phyloP scores from a whole-genome alignment of 192 early-diverging fungal species.

The Phycomyces blakesleeanus region DNA sequence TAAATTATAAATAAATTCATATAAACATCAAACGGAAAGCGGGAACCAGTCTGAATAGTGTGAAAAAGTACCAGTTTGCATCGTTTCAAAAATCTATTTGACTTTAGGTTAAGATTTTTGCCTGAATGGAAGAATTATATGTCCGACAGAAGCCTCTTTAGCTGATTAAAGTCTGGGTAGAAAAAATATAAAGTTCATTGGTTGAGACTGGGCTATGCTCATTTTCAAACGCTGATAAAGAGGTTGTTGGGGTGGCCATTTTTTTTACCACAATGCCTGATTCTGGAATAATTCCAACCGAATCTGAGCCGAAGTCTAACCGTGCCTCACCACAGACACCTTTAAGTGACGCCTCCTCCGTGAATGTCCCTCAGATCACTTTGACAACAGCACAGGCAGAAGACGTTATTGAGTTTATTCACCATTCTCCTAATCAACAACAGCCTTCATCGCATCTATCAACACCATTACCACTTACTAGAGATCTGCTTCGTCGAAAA shows the following conservation, averaged over 20 bases:
- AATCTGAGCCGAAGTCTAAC: neutral
- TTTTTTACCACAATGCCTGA: neutral
- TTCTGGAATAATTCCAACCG: neutral
- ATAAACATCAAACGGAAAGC: no score
- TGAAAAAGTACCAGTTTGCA: no score
- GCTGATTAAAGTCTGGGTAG: no score
- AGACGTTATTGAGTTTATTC: neutral
- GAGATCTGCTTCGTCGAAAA: constrained; percentile 24
- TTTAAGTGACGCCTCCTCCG: neutral
- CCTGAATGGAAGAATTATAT: no score
- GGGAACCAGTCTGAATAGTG: no score
- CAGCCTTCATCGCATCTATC: neutral
- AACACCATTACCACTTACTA: constrained; percentile 29
- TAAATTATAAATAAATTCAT: no score
- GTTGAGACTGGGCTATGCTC: neutral
- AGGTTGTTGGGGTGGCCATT: neutral
- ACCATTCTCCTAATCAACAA: neutral
- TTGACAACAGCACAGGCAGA: neutral
- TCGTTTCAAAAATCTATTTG: no score
- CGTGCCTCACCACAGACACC: neutral
- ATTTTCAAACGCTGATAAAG: constrained; percentile 1
- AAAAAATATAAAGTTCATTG: neutral
- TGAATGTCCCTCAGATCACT: neutral
- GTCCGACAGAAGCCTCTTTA: no score
- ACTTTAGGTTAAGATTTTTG: no score